Percentiles rank a stretch among this genome's conserved stretches.
phyloP scores from a whole-genome alignment of 495 filamentous ascomycete species.

The Astrothelium subdiscretum region DNA sequence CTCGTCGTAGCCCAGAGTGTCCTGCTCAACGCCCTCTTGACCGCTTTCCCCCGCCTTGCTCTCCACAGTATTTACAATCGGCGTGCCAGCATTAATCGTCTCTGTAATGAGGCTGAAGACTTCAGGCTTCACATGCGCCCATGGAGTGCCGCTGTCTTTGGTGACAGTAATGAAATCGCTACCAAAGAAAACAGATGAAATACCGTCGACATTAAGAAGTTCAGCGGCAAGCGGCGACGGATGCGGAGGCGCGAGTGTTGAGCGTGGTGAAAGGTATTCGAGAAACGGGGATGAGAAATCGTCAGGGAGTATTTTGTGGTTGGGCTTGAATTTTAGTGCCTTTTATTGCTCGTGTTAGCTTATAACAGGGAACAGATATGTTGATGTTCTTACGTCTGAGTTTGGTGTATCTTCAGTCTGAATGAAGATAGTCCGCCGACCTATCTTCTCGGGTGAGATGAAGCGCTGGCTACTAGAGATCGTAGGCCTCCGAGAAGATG shows the following conservation, averaged over 20 bases:
- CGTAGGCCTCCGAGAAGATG: neutral
- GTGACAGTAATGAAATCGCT: slow-evolving; percentile 93
- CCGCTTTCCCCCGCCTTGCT: slow-evolving; percentile 43
- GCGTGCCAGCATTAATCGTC: slow-evolving; percentile 67
- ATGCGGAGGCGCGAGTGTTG: slow-evolving; percentile 76
- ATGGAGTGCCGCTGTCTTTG: slow-evolving; percentile 74
- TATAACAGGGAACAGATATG: neutral
- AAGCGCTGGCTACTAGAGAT: neutral
- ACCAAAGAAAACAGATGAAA: slow-evolving; percentile 90
- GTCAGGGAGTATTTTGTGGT: slow-evolving; percentile 66
- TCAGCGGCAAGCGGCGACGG: slow-evolving; percentile 87
- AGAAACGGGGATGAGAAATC: slow-evolving; percentile 62
- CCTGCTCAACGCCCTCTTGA: slow-evolving; percentile 44
- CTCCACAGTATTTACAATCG: slow-evolving; percentile 64
- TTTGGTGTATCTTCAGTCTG: slow-evolving; percentile 94
- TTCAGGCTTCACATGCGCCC: slow-evolving; percentile 91
- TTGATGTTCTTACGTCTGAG: slow-evolving; percentile 48
- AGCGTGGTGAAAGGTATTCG: slow-evolving; percentile 81
- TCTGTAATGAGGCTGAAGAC: slow-evolving; percentile 92
- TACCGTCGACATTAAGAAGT: slow-evolving; percentile 81
- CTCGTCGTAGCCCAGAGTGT: slow-evolving; percentile 65
- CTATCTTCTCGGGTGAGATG: neutral
- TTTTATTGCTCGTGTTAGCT: slow-evolving; percentile 15
- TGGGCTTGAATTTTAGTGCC: slow-evolving; percentile 89
- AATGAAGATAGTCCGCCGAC: slow-evolving; percentile 76